Percentiles rank a stretch among this genome's conserved stretches.
phyloP scores from a whole-genome alignment of 305 asterid species.

The Solanum hybrid region DNA sequence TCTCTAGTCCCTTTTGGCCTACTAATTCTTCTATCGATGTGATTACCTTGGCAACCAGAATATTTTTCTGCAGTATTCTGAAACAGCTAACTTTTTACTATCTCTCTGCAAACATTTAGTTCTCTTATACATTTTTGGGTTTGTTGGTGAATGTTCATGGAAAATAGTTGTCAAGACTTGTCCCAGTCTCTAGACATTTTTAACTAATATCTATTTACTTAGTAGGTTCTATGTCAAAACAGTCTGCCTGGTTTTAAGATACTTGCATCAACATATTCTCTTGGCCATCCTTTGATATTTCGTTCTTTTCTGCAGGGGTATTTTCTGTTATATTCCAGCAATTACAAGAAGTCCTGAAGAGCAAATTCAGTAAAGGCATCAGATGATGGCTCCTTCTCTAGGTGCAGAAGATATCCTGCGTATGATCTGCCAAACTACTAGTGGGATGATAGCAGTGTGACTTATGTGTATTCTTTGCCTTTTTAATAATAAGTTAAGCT shows the following conservation, averaged over 20 bases:
- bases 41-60: neutral
- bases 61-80: neutral
- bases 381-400: too few relatives aligned
- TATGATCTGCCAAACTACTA: too few relatives aligned
- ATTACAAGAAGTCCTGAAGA: constrained; percentile 32
- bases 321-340: constrained; percentile 36
- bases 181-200: neutral
- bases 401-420: too few relatives aligned
- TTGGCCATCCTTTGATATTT: neutral
- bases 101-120: neutral
- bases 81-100: neutral
- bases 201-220: neutral
- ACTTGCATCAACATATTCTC: neutral
- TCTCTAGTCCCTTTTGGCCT: neutral
- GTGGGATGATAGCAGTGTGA: neutral
- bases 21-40: neutral
- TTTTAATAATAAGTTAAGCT: neutral
- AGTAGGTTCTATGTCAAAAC: neutral
- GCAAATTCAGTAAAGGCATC: constrained; percentile 25
- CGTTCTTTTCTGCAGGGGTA: constrained; percentile 25
- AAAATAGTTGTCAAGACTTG: neutral
- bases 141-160: neutral
- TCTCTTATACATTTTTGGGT: neutral
- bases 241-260: neutral
- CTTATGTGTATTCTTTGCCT: neutral